phyloP scores from a whole-genome alignment of 2,329 filamentous ascomycete genomes.

The Pestalotiopsis sp. region DNA sequence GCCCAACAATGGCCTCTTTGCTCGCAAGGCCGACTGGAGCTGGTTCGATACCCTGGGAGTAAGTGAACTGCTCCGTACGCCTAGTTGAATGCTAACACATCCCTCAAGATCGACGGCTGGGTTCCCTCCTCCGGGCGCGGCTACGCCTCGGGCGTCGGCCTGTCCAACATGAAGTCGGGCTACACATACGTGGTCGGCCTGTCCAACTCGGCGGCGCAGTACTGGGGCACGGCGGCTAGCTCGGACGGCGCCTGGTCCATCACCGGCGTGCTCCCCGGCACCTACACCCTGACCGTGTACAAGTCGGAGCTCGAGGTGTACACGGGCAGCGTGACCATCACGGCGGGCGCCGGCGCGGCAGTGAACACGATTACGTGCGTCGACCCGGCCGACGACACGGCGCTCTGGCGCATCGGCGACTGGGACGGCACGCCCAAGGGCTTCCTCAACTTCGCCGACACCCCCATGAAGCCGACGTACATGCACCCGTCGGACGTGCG shows the following conservation, averaged over 20 bases:
- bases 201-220: slow-evolving; percentile 34
- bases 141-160: slow-evolving; percentile 28
- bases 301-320: slow-evolving; percentile 34
- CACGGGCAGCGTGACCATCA: slow-evolving; percentile 25
- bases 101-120: slow-evolving; percentile 29
- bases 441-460: slow-evolving; percentile 36
- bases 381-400: slow-evolving; percentile 31
- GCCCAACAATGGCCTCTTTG: slow-evolving; percentile 36
- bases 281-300: slow-evolving; percentile 33
- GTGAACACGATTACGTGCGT: slow-evolving; percentile 29
- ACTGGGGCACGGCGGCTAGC: slow-evolving; percentile 31
- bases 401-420: slow-evolving; percentile 36
- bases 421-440: slow-evolving; percentile 36
- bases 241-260: slow-evolving; percentile 28
- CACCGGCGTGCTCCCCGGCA: slow-evolving; percentile 31
- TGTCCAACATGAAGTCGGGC: slow-evolving; percentile 37
- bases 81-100: no score
- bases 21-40: slow-evolving; percentile 34
- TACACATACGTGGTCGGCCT: slow-evolving; percentile 38
- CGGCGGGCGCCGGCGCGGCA: slow-evolving; percentile 26
- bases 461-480: slow-evolving; percentile 40
- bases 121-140: slow-evolving; percentile 29
- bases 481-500: slow-evolving; percentile 39
- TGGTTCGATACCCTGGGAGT: slow-evolving; percentile 32
- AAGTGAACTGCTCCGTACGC: slow-evolving; percentile 7